Base-by-base conservation (phyloP, 108 stramenopile species). In the Cyclotella atomus region DNA sequence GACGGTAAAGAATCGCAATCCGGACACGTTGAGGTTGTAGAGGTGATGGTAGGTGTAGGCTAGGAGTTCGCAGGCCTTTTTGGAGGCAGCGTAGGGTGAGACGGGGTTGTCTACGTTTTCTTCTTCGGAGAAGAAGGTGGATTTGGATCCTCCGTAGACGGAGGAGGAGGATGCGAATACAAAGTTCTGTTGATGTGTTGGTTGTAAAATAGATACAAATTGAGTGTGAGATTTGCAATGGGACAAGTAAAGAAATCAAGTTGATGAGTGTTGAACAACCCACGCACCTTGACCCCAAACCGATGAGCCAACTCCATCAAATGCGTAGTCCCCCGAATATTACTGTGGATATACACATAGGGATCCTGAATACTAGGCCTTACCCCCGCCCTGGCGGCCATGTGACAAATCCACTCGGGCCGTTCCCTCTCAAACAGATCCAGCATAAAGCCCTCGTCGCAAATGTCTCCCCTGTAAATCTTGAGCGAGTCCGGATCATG, bases 41-140 rank as follows among this genome's bases (percentile, higher is more conserved):
- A 99, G 85, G 57, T 94, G 91, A 80, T 96, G 94, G 87, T 97
- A 99, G 30, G 98, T 98, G 89, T 98, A 91, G 9, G 99, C 98
- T 38, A 99, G 71, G 3, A 98, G 79, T 84, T 99, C 99, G 55
- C 97, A 97, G 23, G 97, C 91, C 85, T 97, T 98, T 83, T 99
- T 99, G 41, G 91, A 83, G 1, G 99, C 99, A 16, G 99, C 99
- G 81, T 99, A 99, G 14, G 97, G 98, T 28, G 87, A 89, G 45
- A 99, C 97, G 8, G 97, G 98, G 69, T 94, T 91, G 67, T 97
- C 97, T 3, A 99, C 98, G 46, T 83, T 85, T 59, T 99, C 98
- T 21, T 88, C 85, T 81, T 99, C 98, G 5, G 91, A 91, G 68
- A 99, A 97, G 72, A 88, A 89, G 32, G 94, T 88, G 24, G 64